These are phyloP conservation scores for Peribolospora baueri DNA, from an alignment of 768 basidiomycete genomes.

Conservation along the genomic window DNA sequence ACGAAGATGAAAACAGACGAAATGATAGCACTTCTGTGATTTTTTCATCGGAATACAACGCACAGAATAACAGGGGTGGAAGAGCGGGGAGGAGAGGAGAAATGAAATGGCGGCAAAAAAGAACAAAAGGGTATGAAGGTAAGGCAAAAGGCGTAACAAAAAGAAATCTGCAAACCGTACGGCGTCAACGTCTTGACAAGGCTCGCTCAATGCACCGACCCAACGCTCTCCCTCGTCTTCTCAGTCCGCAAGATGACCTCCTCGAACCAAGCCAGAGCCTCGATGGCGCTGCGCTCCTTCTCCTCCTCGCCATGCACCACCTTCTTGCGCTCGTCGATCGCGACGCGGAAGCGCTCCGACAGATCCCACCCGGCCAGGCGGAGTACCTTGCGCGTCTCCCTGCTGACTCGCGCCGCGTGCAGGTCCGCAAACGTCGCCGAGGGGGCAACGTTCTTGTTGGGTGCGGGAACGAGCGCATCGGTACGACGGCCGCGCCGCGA, in stretches of 20 bases:
- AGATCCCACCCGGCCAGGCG: slow-evolving; percentile 76
- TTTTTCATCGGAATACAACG: no score
- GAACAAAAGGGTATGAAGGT: no score
- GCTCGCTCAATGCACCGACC: no score
- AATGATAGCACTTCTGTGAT: no score
- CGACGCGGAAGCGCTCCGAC: slow-evolving; percentile 48
- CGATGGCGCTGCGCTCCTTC: slow-evolving; percentile 39
- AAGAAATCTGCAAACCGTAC: no score
- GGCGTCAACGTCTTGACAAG: no score
- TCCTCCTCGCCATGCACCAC: slow-evolving; percentile 29
- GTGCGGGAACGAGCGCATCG: slow-evolving; percentile 7
- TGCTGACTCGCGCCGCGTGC: slow-evolving; percentile 43
- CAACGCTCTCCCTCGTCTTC: slow-evolving; percentile 1
- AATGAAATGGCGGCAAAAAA: no score
- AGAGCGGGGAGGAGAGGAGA: no score
- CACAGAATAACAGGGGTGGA: no score
- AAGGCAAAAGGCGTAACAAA: no score
- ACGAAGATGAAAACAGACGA: no score
- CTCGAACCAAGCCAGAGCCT: slow-evolving; percentile 48
- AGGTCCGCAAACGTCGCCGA: slow-evolving; percentile 33
- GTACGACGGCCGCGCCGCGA: slow-evolving; percentile 18
- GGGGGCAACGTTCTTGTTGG: not conserved
- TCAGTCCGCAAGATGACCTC: slow-evolving; percentile 9
- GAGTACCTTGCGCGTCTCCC: slow-evolving; percentile 82
- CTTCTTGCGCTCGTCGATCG: slow-evolving; percentile 55